phyloP scores from a whole-genome alignment of 1,139 yeast species.

The Kodamaea plutei region DNA sequence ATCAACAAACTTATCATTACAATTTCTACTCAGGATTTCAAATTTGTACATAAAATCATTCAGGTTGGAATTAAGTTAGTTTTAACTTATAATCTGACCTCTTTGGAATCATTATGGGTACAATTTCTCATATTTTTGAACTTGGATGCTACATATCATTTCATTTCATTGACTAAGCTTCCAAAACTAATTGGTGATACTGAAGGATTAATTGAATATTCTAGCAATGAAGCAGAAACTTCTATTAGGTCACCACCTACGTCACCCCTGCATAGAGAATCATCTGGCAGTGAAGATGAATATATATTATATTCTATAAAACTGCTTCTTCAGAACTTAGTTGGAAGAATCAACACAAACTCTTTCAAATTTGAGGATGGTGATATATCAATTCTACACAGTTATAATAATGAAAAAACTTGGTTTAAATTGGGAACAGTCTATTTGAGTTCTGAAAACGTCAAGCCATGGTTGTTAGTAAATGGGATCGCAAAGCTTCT shows the following conservation, averaged over 20 bases:
- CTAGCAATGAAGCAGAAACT: constrained; percentile 9
- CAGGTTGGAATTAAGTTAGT: constrained; percentile 29
- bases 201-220: too few relatives aligned
- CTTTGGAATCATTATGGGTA: constrained; percentile 28
- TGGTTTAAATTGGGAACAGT: constrained; percentile 31
- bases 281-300: constrained; percentile 10
- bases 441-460: constrained; percentile 17
- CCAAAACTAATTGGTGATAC: constrained; percentile 19
- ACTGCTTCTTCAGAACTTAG: constrained; percentile 20
- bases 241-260: constrained; percentile 8
- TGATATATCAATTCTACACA: constrained; percentile 18
- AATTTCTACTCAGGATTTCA: constrained; percentile 29
- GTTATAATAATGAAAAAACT: constrained; percentile 5
- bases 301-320: constrained; percentile 18
- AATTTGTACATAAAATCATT: constrained; percentile 26
- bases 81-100: constrained; percentile 24
- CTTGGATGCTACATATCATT: constrained; percentile 15
- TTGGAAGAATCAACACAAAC: constrained; percentile 15
- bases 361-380: constrained; percentile 16
- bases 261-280: constrained; percentile 2
- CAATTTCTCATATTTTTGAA: constrained; percentile 38
- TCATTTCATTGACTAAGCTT: constrained; percentile 14
- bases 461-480: constrained; percentile 31
- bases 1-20: constrained; percentile 35
- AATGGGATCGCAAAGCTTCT: constrained; percentile 29